Percentiles rank a stretch among this genome's conserved stretches.
These are phyloP conservation scores for Botryosphaeria dothidea DNA, from an alignment of 2,329 filamentous ascomycete genomes.

Conservation along the genomic window DNA sequence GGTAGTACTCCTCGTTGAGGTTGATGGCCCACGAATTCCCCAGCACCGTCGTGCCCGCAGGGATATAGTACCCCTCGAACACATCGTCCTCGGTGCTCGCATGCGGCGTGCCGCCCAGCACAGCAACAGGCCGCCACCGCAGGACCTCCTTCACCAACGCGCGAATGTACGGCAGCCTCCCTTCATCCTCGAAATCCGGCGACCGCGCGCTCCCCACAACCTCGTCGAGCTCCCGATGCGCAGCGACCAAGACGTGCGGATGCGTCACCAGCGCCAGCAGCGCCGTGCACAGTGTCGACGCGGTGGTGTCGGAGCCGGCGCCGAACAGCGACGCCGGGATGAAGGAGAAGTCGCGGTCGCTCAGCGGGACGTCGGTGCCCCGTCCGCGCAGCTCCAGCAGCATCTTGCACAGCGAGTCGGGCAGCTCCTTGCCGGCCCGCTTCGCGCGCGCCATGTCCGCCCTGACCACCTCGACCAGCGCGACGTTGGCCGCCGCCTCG, in stretches of 20 bases:
- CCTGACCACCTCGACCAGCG: conserved; percentile 43
- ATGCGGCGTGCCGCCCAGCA: conserved; percentile 49
- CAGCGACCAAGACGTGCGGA: conserved; percentile 45
- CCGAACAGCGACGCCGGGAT: conserved; percentile 49
- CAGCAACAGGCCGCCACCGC: conserved; percentile 41
- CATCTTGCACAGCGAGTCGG: conserved; percentile 47
- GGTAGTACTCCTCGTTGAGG: conserved; percentile 43
- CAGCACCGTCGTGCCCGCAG: conserved; percentile 49
- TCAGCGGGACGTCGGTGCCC: conserved; percentile 27
- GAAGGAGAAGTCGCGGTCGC: conserved; percentile 46
- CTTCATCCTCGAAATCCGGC: conserved; percentile 40
- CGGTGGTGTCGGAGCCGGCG: conserved; percentile 54
- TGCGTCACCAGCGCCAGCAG: conserved; percentile 52
- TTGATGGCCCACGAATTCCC: conserved; percentile 49
- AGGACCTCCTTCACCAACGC: conserved; percentile 41
- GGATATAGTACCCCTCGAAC: conserved; percentile 52
- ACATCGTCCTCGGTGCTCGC: conserved; percentile 50
- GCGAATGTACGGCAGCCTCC: conserved; percentile 39
- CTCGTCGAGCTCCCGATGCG: conserved; percentile 44
- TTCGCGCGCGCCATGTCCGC: conserved; percentile 37
- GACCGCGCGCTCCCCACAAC: conserved; percentile 33
- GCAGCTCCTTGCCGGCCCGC: conserved; percentile 24
- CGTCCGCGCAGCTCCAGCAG: conserved; percentile 41
- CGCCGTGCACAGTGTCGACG: conserved; percentile 49
- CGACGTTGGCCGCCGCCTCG: conserved; percentile 45